Conservation (phyloP, 139 green algal genomes). For the Pedinophyceae sp. region DNA sequence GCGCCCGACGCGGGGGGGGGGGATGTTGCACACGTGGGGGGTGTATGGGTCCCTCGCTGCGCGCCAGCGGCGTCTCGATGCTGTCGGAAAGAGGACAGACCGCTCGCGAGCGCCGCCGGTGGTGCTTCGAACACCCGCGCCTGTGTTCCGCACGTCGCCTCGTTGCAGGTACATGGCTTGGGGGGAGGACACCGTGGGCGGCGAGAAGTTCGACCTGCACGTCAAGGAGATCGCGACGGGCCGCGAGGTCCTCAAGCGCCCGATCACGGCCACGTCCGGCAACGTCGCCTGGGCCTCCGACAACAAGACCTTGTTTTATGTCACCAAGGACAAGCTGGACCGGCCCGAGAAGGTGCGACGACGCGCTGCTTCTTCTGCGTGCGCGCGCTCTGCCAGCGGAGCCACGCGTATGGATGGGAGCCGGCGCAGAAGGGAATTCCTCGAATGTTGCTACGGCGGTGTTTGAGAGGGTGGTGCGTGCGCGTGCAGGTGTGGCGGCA, state of each 20-base stretch:
- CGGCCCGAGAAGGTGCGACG: conserved; percentile 23
- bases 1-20: too few species aligned
- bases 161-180: too few species aligned
- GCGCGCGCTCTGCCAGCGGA: too few species aligned
- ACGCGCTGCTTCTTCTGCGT: neutral
- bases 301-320: conserved; percentile 31
- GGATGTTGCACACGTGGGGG: too few species aligned
- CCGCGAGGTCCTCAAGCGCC: conserved; percentile 26
- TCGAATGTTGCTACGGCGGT: neutral
- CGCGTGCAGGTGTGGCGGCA: conserved; percentile 35
- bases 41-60: too few species aligned
- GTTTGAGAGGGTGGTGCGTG: neutral
- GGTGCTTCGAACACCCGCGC: too few species aligned
- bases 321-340: conserved; percentile 54
- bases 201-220: conserved; percentile 65
- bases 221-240: conserved; percentile 48
- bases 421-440: neutral
- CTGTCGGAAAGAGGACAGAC: too few species aligned
- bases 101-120: too few species aligned
- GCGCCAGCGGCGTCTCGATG: too few species aligned
- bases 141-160: too few species aligned
- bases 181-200: conserved; percentile 50
- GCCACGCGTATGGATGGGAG: too few species aligned
- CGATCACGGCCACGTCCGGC: conserved; percentile 38
- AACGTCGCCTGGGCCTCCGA: conserved; percentile 38